Percentiles rank a stretch among this genome's conserved stretches.
Evolutionary conservation across 768 basidiomycete species (phyloP).

Genomic region (Kwoniella botswanensis): DNA sequence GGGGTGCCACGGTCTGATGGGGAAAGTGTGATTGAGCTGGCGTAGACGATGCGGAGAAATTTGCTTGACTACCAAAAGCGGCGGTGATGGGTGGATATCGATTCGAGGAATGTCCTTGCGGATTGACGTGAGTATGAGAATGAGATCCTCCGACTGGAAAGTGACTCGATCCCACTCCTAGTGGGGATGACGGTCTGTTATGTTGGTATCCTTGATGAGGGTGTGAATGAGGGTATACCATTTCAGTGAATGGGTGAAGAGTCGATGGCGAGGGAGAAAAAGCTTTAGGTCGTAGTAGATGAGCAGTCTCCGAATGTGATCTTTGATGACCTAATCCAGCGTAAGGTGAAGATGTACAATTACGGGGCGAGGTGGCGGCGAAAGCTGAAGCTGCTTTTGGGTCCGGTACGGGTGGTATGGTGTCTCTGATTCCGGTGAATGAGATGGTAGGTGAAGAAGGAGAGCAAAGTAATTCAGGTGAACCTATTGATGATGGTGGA

Average conservation of each 20-base stretch:
- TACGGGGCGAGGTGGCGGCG: background rate
- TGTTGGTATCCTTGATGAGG: conserved; percentile 8
- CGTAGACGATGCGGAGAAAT: conserved; percentile 10
- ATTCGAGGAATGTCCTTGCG: background rate
- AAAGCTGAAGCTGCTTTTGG: conserved; percentile 13
- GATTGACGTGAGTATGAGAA: conserved; percentile 7
- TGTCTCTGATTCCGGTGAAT: conserved; percentile 2
- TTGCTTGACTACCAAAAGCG: conserved; percentile 6
- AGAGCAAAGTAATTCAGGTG: conserved; percentile 15
- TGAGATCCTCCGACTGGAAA: conserved; percentile 15
- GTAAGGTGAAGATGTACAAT: conserved; percentile 5
- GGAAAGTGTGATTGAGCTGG: conserved; percentile 12
- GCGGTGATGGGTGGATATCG: conserved; percentile 3
- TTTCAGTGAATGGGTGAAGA: conserved; percentile 10
- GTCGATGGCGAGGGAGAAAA: background rate
- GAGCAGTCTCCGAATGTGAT: conserved; percentile 15
- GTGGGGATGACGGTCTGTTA: conserved; percentile 9
- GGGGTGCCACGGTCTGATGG: conserved; percentile 4
- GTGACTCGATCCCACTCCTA: background rate
- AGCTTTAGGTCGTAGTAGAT: conserved; percentile 7
- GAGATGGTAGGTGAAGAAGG: conserved; percentile 6
- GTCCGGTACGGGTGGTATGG: conserved; percentile 14
- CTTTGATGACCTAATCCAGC: conserved; percentile 8
- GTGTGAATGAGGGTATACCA: conserved; percentile 14
- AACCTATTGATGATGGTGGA: conserved; percentile 12